Conservation (phyloP, 768 basidiomycete species). For the Collybia mongolica region DNA sequence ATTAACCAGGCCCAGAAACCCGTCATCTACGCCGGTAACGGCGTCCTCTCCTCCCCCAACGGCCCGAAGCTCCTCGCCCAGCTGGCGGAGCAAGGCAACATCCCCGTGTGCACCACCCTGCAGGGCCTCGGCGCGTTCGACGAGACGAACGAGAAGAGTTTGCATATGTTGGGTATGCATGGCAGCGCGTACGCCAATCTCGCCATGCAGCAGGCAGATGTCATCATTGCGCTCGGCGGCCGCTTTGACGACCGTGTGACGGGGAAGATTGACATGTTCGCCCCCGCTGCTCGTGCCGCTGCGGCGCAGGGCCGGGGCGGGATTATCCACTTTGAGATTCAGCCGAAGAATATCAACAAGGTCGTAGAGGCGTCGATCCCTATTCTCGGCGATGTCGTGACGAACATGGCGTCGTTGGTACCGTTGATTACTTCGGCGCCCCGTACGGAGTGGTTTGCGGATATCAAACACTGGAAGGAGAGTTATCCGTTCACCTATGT, state of each 20-base stretch:
- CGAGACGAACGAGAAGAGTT: constrained; percentile 78
- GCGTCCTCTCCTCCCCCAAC: constrained; percentile 76
- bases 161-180: constrained; percentile 99
- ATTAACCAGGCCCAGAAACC: constrained; percentile 93
- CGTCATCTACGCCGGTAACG: constrained; percentile 91
- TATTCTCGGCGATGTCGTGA: constrained; percentile 89
- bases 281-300: constrained; percentile 86
- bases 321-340: constrained; percentile 99
- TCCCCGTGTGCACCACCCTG: constrained; percentile 95
- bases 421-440: constrained; percentile 68
- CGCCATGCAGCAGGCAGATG: constrained; percentile 96
- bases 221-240: constrained; percentile 95
- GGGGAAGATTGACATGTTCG: constrained; percentile 85
- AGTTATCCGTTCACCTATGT: constrained; percentile 89
- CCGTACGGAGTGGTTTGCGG: constrained; percentile 77
- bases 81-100: constrained; percentile 83
- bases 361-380: constrained; percentile 94
- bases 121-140: constrained; percentile 96
- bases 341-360: constrained; percentile 99
- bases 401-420: constrained; percentile 79
- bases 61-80: constrained; percentile 82
- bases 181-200: constrained; percentile 96
- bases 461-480: constrained; percentile 83
- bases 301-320: constrained; percentile 86
- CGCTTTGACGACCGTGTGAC: constrained; percentile 99